Conservation (phyloP, 129 eudicot species). For the Arctium lappa region DNA sequence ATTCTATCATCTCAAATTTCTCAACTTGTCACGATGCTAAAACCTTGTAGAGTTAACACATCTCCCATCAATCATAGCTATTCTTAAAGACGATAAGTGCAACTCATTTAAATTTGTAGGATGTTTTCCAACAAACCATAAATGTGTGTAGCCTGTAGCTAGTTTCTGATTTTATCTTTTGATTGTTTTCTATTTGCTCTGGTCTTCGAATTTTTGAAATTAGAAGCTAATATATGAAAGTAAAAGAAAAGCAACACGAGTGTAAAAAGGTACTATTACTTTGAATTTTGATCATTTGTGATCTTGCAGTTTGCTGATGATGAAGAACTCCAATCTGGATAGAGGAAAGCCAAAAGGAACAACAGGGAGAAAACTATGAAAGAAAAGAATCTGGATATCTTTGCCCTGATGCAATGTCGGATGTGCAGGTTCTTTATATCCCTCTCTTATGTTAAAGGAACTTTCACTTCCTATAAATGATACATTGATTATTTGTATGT, state of each 20-base stretch:
- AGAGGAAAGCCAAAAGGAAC: constrained; percentile 71
- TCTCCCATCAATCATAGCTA: no score
- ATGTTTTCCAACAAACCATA: no score
- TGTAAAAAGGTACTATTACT: neutral
- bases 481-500: no score
- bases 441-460: neutral
- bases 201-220: neutral
- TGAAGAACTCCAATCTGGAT: constrained; percentile 69
- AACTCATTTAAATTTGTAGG: no score
- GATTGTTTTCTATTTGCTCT: neutral
- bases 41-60: no score
- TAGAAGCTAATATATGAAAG: neutral
- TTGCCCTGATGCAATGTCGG: constrained; percentile 89
- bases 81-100: no score
- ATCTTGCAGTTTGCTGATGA: constrained; percentile 68
- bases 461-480: no score
- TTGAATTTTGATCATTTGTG: neutral
- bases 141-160: no score
- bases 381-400: constrained; percentile 50
- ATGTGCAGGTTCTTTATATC: constrained; percentile 58
- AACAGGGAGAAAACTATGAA: constrained; percentile 59
- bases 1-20: no score
- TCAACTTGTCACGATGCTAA: no score
- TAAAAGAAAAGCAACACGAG: neutral
- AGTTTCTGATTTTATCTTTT: no score